Evolutionary conservation across 495 filamentous ascomycete species (phyloP).

Genomic region (Aspergillus cavernicola): DNA sequence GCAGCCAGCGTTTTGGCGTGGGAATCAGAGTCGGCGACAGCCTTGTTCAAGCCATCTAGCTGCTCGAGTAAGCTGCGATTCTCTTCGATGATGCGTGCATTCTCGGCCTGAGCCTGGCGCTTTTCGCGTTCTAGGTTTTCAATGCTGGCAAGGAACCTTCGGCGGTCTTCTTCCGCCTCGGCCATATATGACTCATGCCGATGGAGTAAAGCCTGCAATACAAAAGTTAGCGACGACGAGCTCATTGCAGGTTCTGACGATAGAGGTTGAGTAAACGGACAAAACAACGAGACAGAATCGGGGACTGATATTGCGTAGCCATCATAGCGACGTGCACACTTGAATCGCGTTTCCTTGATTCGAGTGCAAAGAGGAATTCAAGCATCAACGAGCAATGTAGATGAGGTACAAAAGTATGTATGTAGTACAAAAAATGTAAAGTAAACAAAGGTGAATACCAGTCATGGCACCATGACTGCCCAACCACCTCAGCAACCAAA

Average conservation of each 20-base stretch:
- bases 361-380: constrained; percentile 5
- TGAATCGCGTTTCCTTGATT: not conserved
- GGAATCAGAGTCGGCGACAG: constrained; percentile 69
- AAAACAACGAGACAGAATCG: constrained; percentile 32
- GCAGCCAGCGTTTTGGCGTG: constrained; percentile 67
- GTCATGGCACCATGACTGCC: constrained; percentile 6
- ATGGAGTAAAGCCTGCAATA: constrained; percentile 80
- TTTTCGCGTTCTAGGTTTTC: constrained; percentile 76
- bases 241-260: constrained; percentile 18
- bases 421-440: constrained; percentile 7
- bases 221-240: constrained; percentile 64
- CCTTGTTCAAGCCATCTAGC: constrained; percentile 74
- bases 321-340: constrained; percentile 7
- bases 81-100: constrained; percentile 71
- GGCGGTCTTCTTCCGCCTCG: constrained; percentile 79
- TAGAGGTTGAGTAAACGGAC: constrained; percentile 29
- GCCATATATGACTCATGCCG: constrained; percentile 92
- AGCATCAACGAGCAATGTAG: constrained; percentile 9
- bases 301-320: constrained; percentile 19
- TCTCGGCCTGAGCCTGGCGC: constrained; percentile 64
- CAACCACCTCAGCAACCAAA: constrained; percentile 1
- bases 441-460: constrained; percentile 1
- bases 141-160: constrained; percentile 63
- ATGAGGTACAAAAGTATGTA: constrained; percentile 9
- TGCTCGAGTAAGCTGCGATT: constrained; percentile 75